phyloP scores from a whole-genome alignment of 441 rosid species.

The Syzygium syzygioides region DNA sequence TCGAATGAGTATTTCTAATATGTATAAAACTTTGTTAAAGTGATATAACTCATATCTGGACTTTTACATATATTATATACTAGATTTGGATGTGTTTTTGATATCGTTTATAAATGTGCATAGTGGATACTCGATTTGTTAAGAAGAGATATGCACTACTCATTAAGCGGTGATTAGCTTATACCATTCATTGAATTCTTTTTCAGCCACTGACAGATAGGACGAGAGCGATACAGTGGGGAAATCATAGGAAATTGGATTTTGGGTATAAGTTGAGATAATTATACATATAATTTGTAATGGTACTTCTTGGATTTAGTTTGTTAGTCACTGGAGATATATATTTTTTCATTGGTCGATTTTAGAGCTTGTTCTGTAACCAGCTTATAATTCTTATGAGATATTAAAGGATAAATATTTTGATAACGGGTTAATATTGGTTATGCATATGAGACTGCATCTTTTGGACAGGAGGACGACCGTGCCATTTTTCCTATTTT shows the following conservation, averaged over 20 bases:
- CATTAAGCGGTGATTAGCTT: background rate
- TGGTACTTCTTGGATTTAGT: background rate
- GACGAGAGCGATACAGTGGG: background rate
- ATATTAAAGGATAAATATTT: background rate
- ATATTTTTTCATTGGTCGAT: too few relatives aligned
- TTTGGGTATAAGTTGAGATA: background rate
- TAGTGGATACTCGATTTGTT: too few relatives aligned
- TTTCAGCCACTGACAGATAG: background rate
- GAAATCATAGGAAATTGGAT: background rate
- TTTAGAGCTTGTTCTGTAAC: background rate
- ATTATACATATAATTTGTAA: background rate
- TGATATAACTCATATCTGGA: too few relatives aligned
- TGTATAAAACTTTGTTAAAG: background rate
- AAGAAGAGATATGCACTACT: background rate
- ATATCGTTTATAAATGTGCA: background rate
- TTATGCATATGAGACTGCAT: accelerated
- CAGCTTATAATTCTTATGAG: background rate
- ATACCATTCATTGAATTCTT: background rate
- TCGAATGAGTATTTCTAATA: background rate
- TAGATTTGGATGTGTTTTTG: background rate
- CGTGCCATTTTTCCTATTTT: background rate
- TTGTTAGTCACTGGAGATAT: background rate
- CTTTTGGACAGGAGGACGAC: background rate
- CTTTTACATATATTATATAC: too few relatives aligned
- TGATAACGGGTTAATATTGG: background rate